Conservation (phyloP, 75 land plant genomes). For the Cupressus sempervirens region DNA sequence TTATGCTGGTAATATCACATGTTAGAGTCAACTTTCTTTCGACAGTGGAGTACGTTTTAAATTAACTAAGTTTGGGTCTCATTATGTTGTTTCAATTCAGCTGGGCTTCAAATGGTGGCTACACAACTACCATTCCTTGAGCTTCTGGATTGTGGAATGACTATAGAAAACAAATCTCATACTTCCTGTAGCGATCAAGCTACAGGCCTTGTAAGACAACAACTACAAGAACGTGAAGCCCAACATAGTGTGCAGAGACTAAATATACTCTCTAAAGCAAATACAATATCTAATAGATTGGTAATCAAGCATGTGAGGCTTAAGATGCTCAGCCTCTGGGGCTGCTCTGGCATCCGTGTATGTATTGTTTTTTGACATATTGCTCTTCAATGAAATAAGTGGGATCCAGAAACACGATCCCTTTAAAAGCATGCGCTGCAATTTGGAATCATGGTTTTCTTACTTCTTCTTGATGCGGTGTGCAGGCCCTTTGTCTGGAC, state of each 20-base stretch:
- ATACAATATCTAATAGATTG: slow-evolving; percentile 48
- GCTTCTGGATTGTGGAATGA: slow-evolving; percentile 76
- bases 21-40: background rate
- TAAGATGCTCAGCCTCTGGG: slow-evolving; percentile 73
- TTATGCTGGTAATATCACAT: background rate
- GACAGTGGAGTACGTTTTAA: background rate
- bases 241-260: background rate
- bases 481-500: slow-evolving; percentile 57
- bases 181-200: slow-evolving; percentile 2
- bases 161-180: slow-evolving; percentile 33
- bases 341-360: slow-evolving; percentile 76
- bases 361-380: slow-evolving; percentile 11
- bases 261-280: slow-evolving; percentile 15
- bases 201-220: background rate
- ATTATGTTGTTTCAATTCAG: slow-evolving; percentile 27
- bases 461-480: background rate
- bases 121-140: slow-evolving; percentile 59
- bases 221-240: background rate
- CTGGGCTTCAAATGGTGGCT: slow-evolving; percentile 66
- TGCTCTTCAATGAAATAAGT: background rate
- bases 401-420: background rate
- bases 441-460: background rate
- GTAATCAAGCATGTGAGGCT: slow-evolving; percentile 51
- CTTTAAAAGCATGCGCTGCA: background rate
- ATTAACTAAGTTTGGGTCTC: background rate